Evolutionary conservation across 495 filamentous ascomycete species (phyloP), one percentile per base, ranked within the genome.

Genomic region (Penicillium paxilli): DNA sequence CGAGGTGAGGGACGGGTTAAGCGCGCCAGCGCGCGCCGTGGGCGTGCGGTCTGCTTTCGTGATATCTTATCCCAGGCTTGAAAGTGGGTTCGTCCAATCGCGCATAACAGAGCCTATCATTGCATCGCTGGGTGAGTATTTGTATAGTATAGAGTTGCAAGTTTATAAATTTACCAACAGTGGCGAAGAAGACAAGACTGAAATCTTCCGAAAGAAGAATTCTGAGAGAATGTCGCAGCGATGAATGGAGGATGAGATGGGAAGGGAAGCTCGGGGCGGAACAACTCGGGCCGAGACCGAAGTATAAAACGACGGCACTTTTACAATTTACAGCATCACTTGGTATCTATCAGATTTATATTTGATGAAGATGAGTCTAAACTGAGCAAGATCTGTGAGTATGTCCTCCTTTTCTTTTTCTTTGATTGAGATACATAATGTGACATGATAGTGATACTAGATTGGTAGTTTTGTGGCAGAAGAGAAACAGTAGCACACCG

Each of bases 101-200:
- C 55, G 47, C 66, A 60, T 62, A 42, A 52, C 54, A 54, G 32
- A 20, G 38, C 46, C 28, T 54, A 53, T 64, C 60, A 69, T 67
- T 48, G 62, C 65, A 71, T 67, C 44, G 51, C 49, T 45, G 46
- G 25, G 33, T 44, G 20, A 40, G 17, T 24, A 5, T 26, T 22
- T 19, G 19, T 33, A 61, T 32, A 22, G 19, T 33, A 61, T 32
- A 22, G 14, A 20, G 19, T 42, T 5, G 17, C 40, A 32, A 9
- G 19, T n/a, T 24, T 2, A 4, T 22, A 3, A 42, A 21, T 11
- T n/a, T n/a, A n/a, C n/a, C n/a, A n/a, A n/a, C n/a, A n/a, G n/a
- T n/a, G n/a, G n/a, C n/a, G n/a, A n/a, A n/a, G n/a, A n/a, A n/a
- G n/a, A n/a, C n/a, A n/a, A n/a, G n/a, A n/a, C n/a, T n/a, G n/a